Base-by-base conservation (phyloP, 2,329 filamentous ascomycete species). In the Diatrype stigma region DNA sequence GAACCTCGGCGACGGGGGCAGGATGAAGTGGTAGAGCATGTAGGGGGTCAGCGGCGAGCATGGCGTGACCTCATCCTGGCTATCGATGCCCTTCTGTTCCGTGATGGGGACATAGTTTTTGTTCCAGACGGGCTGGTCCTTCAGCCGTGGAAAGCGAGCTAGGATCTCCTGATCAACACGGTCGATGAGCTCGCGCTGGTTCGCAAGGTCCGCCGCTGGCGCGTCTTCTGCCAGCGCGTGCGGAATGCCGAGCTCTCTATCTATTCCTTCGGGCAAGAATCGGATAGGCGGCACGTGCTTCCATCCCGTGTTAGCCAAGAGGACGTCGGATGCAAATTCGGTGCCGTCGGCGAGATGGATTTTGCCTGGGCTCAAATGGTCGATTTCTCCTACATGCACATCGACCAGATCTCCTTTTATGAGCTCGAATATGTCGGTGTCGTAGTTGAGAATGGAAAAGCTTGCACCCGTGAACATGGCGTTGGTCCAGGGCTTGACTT, bases 381-480 rank as follows among this genome's bases (percentile, higher is more conserved):
- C 64, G 5, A 87, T 72, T 45, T 85, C 79, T 30, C 75, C 75
- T 7, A 83, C 63, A 46, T 84, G 73, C 1, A 87, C 68, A 17
- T 71, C 70, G 32, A 86, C 76, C n/a, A 69, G 72, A 3, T 79
- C 78, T 5, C 72, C 63, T 42, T 70, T 71, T 11, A 87, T 73
- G 12, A 82, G 67, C 6, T 80, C 76, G 60, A 84, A 80, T 59
- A 86, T 76, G 55, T 80, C 71, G 3, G 71, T 74, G 0, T 61
- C 47, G 57, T 82, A 86, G 60, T 86, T 87, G 51, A 83, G 70
- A 28, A 86, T 84, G 45, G 78, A 79, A 30, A 86, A 70, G 0
- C 73, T 74, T 11, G 73, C 76, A 2, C 77, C 81, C 7, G 78
- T 75, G 75, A 80, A 86, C 58, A 78, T 74, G 47, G 61, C 62